These are phyloP conservation scores for Sporothrix protearum DNA, from an alignment of 2,329 filamentous ascomycete genomes.

Conservation along the genomic window DNA sequence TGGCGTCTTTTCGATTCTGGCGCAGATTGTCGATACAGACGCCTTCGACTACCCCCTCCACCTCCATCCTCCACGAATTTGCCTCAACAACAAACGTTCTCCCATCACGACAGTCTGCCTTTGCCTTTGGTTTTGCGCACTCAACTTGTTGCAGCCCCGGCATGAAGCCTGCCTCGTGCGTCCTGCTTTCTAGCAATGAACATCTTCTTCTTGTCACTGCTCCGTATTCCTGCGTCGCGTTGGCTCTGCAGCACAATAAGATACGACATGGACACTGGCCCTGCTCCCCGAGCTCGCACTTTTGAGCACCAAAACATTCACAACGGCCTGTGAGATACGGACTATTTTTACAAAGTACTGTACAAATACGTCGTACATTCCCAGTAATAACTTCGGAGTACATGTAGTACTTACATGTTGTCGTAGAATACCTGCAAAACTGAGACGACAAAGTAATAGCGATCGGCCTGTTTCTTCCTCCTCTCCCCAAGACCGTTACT, in stretches of 20 bases:
- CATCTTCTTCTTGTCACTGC: background rate
- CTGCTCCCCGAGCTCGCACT: background rate
- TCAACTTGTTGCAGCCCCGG: background rate
- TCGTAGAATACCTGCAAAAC: background rate
- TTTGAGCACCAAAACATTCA: background rate
- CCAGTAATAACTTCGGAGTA: too few relatives aligned
- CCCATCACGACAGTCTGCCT: background rate
- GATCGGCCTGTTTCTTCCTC: background rate
- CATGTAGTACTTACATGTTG: too few relatives aligned
- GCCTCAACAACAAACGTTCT: background rate
- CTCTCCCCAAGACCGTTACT: background rate
- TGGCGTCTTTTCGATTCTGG: conserved; percentile 29
- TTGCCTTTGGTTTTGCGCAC: background rate
- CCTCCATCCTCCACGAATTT: background rate
- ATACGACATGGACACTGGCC: background rate
- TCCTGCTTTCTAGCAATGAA: background rate
- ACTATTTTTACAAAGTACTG: background rate
- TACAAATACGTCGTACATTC: too few relatives aligned
- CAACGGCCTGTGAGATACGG: background rate
- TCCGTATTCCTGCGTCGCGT: background rate
- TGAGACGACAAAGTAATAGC: conserved; percentile 8
- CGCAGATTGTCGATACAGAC: conserved; percentile 31
- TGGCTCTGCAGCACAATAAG: background rate
- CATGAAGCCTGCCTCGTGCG: background rate
- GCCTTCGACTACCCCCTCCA: background rate